These are phyloP conservation scores for Phialophora verrucosa DNA, from an alignment of 2,329 filamentous ascomycete genomes.

Conservation along the genomic window DNA sequence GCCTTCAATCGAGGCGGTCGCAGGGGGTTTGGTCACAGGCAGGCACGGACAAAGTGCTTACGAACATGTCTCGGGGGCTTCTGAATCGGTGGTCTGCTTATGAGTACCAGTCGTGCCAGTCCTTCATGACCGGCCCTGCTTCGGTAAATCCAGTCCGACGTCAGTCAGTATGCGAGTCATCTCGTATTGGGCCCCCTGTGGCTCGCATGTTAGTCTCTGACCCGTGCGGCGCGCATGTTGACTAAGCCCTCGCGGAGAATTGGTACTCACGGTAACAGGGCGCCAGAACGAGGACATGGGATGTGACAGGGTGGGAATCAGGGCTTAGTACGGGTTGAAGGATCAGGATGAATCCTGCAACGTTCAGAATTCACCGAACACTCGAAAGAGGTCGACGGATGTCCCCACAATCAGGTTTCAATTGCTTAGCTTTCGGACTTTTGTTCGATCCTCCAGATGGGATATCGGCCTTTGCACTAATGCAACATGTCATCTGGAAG, in stretches of 20 bases:
- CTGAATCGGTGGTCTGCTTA: not conserved
- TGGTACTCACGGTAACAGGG: not conserved
- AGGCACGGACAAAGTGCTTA: not conserved
- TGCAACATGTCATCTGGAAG: slow-evolving; percentile 7
- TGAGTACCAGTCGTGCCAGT: not conserved
- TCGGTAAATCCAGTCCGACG: not conserved
- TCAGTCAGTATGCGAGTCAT: slow-evolving; percentile 9
- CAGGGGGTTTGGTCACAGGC: not conserved
- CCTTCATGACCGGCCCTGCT: not conserved
- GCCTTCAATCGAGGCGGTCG: not conserved
- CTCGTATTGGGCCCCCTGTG: not conserved
- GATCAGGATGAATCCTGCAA: not conserved
- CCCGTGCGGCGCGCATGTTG: not conserved
- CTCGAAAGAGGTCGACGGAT: not conserved
- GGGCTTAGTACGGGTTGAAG: not conserved
- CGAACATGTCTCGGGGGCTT: not conserved
- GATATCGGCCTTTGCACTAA: slow-evolving; percentile 10
- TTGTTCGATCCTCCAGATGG: not conserved
- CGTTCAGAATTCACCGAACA: not conserved
- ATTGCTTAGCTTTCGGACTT: slow-evolving; percentile 23
- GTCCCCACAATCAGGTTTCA: slow-evolving; percentile 9
- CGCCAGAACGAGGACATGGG: not conserved
- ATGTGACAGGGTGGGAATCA: not conserved
- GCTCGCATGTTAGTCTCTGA: not conserved
- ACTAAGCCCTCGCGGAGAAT: not conserved